Percentiles rank a stretch among this genome's conserved stretches.
Conservation (phyloP, 2,329 filamentous ascomycete species). For the Aciculosporium take region DNA sequence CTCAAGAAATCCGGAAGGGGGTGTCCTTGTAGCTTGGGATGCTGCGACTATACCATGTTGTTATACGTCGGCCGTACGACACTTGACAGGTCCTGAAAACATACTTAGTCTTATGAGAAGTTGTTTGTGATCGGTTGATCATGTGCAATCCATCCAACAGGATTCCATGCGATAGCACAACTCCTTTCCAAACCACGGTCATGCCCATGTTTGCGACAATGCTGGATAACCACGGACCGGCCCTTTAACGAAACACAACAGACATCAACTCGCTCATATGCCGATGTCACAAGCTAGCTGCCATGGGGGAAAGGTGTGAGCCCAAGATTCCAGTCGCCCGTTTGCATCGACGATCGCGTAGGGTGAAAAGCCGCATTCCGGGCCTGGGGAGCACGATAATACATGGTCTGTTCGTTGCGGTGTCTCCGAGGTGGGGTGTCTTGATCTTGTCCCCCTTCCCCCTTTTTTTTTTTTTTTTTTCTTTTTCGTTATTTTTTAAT, state of each 20-base stretch:
- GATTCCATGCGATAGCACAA: slow-evolving; percentile 5
- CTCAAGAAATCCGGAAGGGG: neutral
- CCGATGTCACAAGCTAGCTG: slow-evolving; percentile 1
- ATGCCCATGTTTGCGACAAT: slow-evolving; percentile 7
- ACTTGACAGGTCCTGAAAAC: slow-evolving; percentile 3
- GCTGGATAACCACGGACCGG: slow-evolving; percentile 7
- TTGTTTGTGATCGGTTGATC: slow-evolving; percentile 5
- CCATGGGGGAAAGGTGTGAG: neutral
- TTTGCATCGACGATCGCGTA: slow-evolving; percentile 1
- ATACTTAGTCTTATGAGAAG: slow-evolving; percentile 4
- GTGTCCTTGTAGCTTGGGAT: slow-evolving; percentile 2
- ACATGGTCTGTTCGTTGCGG: slow-evolving; percentile 6
- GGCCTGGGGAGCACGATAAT: neutral
- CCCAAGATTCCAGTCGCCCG: neutral
- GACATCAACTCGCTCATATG: slow-evolving; percentile 4
- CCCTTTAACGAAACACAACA: slow-evolving; percentile 7
- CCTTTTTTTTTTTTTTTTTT: neutral
- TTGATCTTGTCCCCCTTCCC: neutral
- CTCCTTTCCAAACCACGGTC: slow-evolving; percentile 2
- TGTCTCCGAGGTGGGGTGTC: slow-evolving; percentile 1
- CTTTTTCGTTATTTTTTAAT: no score
- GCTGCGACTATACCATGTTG: slow-evolving; percentile 5
- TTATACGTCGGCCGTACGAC: slow-evolving; percentile 8
- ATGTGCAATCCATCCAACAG: slow-evolving; percentile 1
- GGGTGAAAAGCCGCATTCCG: neutral